Evolutionary conservation across 768 basidiomycete species (phyloP).

Genomic region (Exidia glandulosa): DNA sequence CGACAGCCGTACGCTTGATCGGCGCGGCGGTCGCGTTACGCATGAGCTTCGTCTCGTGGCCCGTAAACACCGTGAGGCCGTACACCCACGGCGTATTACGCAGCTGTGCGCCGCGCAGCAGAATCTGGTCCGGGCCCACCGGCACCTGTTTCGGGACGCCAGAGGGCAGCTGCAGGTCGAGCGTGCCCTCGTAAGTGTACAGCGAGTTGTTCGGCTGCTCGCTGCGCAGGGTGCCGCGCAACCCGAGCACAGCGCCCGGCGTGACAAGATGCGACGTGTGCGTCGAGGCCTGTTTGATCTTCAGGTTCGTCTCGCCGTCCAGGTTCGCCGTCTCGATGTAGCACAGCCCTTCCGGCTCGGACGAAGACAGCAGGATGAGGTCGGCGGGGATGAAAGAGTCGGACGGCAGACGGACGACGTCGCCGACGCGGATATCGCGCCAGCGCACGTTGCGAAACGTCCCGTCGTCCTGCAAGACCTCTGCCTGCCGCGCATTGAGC

Average conservation of each 20-base stretch:
- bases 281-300: conserved; percentile 92
- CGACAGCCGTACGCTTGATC: conserved; percentile 93
- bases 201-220: conserved; percentile 97
- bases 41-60: conserved; percentile 98
- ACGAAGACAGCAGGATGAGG: conserved; percentile 73
- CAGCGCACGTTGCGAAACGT: conserved; percentile 71
- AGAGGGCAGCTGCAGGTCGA: conserved; percentile 48
- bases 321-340: conserved; percentile 98
- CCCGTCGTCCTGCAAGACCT: conserved; percentile 48
- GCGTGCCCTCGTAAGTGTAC: conserved; percentile 86
- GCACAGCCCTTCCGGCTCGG: conserved; percentile 94
- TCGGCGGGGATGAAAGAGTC: conserved; percentile 96
- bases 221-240: conserved; percentile 79
- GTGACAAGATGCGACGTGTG: conserved; percentile 71
- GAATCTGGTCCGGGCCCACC: conserved; percentile 87
- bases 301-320: conserved; percentile 98
- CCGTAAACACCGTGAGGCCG: conserved; percentile 87
- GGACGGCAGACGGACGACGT: conserved; percentile 81
- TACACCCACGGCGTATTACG: conserved; percentile 97
- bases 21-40: conserved; percentile 95
- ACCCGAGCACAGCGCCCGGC: conserved; percentile 56
- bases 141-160: conserved; percentile 72
- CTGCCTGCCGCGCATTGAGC: conserved; percentile 72
- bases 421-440: conserved; percentile 84
- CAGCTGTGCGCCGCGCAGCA: conserved; percentile 89